Conservation (phyloP, 805 yeast genomes). For the Saccharomycopsis sp. region DNA sequence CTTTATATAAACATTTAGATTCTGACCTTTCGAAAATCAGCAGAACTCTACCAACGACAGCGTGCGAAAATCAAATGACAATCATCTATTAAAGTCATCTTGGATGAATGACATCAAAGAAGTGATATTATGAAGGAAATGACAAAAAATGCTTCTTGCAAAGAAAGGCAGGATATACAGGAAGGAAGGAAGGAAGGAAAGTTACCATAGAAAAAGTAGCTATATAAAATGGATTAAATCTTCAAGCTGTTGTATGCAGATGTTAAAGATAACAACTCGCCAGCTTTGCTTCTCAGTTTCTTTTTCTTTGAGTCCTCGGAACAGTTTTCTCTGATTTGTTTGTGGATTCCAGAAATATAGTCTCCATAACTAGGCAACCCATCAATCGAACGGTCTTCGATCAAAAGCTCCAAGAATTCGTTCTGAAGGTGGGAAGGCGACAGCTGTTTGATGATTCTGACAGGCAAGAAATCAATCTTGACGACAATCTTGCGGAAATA, state of each 20-base stretch:
- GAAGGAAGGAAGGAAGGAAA: too few species aligned
- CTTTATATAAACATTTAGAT: too few species aligned
- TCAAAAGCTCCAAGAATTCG: constrained; percentile 52
- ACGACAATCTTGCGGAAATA: constrained; percentile 39
- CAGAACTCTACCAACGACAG: too few species aligned
- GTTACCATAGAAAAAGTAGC: too few species aligned
- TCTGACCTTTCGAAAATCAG: too few species aligned
- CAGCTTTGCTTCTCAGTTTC: not conserved
- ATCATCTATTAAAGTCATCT: too few species aligned
- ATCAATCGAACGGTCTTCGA: constrained; percentile 64
- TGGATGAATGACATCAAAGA: too few species aligned
- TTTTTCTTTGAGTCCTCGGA: not conserved
- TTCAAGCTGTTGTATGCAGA: not conserved
- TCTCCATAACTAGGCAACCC: constrained; percentile 56
- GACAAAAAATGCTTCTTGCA: too few species aligned
- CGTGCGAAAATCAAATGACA: too few species aligned
- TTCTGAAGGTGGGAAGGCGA: constrained; percentile 49
- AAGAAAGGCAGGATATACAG: too few species aligned
- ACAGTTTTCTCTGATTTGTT: constrained; percentile 41
- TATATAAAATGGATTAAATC: too few species aligned
- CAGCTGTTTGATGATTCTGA: constrained; percentile 59
- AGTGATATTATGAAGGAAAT: too few species aligned
- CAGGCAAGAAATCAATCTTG: constrained; percentile 36
- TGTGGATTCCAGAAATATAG: constrained; percentile 63
- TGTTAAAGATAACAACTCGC: not conserved